These are phyloP conservation scores for Aspergillus glaucus DNA, from an alignment of 2,329 filamentous ascomycete genomes.

Conservation along the genomic window DNA sequence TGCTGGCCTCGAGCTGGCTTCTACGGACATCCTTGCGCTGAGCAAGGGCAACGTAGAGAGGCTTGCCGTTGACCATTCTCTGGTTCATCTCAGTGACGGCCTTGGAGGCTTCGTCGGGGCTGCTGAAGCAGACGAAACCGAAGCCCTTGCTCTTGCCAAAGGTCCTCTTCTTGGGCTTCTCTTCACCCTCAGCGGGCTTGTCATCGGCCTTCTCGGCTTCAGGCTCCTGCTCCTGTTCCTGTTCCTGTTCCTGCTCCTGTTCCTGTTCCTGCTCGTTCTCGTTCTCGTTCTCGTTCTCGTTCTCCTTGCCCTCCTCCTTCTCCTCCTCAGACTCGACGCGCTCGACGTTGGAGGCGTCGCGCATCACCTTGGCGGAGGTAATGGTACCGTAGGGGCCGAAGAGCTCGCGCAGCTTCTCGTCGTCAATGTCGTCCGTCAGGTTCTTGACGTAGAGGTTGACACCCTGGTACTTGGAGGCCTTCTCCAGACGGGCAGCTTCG, in stretches of 20 bases:
- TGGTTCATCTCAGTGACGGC: slow-evolving; percentile 99
- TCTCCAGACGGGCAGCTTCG: slow-evolving; percentile 93
- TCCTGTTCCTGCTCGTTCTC: slow-evolving; percentile 22
- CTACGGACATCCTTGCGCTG: slow-evolving; percentile 99
- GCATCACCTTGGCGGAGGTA: slow-evolving; percentile 99
- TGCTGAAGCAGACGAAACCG: slow-evolving; percentile 99
- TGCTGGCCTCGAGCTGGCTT: slow-evolving; percentile 97
- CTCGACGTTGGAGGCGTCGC: slow-evolving; percentile 57
- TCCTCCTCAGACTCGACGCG: slow-evolving; percentile 43
- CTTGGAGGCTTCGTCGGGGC: slow-evolving; percentile 98
- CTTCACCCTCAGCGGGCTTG: slow-evolving; percentile 43
- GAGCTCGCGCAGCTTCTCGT: slow-evolving; percentile 92
- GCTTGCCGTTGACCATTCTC: slow-evolving; percentile 96
- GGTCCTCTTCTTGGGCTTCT: slow-evolving; percentile 56
- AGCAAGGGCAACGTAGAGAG: slow-evolving; percentile 92
- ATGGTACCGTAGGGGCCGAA: slow-evolving; percentile 90
- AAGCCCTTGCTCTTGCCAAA: slow-evolving; percentile 99
- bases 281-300: slow-evolving; percentile 20
- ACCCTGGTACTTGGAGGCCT: slow-evolving; percentile 98
- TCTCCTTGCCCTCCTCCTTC: slow-evolving; percentile 39
- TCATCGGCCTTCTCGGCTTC: slow-evolving; percentile 46
- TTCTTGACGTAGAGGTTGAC: slow-evolving; percentile 99
- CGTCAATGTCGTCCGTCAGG: slow-evolving; percentile 90
- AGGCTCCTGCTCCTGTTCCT: slow-evolving; percentile 42
- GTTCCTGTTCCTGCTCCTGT: slow-evolving; percentile 38